Base-by-base conservation (phyloP, 352 stramenopile species). In the Pythium guiyangense region DNA sequence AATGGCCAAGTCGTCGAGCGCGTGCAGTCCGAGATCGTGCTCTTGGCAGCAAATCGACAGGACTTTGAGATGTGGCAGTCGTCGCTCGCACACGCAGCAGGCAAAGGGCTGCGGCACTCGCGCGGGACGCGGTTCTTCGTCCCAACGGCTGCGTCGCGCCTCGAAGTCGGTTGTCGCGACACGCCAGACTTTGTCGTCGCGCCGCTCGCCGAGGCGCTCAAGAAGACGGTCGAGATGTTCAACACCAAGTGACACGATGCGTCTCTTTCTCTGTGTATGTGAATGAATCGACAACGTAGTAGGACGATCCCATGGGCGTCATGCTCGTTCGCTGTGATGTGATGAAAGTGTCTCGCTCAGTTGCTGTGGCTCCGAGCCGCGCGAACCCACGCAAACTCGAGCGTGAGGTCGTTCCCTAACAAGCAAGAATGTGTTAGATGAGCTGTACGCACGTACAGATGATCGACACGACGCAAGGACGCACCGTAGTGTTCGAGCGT, bases 31-130 rank as follows among this genome's bases (percentile, higher is more conserved):
- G 83, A 94, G 69, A 77, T 96, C 52, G 79, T 92, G 54, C 63
- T 96, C 17, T 61, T 92, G 22, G 79, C 84, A 14, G 57, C 75
- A 0, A 84, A 67, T 1, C 65, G 70, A 0, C 78, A 92, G 43
- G 86, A 95, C 55, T 86, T 95, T 50, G 80, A 95, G 61, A 93
- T 95, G 82, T 95, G 86, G 86, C 79, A 92, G 67, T 92, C 84
- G 56, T 93, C 86, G 37, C 54, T 95, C 10, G 82, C 84, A 4
- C 83, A 95, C 45, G 86, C 84, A 0, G 82, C 83, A 6, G 86
- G 86, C 5, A 87, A 90, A 50, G 84, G 83, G 3, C 75, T 94
- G 63, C 84, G 84, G 4, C 72, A 94, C 59, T 93, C 86, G 39
- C 74, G 81, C 34, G 84, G 84, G 46, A 95, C 78, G 37, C 84